These are phyloP conservation scores for Torulaspora indica DNA, from an alignment of 805 yeast species.

Conservation along the genomic window DNA sequence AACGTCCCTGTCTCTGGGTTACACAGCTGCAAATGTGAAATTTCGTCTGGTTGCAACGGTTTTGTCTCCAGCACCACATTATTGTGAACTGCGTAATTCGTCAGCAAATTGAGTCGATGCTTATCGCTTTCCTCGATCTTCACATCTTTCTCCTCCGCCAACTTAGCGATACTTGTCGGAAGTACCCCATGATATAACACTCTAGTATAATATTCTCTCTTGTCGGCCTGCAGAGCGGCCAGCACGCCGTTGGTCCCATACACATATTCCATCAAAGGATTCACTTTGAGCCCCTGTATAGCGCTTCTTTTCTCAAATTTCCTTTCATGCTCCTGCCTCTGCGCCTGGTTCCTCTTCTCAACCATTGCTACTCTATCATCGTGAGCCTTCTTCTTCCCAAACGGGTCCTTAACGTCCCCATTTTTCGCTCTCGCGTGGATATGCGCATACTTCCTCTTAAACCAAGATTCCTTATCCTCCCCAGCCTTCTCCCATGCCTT, in stretches of 20 bases:
- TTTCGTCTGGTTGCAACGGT: slow-evolving; percentile 27
- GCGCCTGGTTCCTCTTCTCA: slow-evolving; percentile 2
- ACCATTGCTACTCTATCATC: slow-evolving; percentile 14
- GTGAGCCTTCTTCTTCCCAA: slow-evolving; percentile 19
- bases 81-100: slow-evolving; percentile 72
- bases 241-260: slow-evolving; percentile 73
- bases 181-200: slow-evolving; percentile 45
- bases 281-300: slow-evolving; percentile 25
- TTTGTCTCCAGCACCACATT: slow-evolving; percentile 70
- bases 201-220: slow-evolving; percentile 49
- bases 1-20: slow-evolving; percentile 18
- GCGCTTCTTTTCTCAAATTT: slow-evolving; percentile 13
- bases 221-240: slow-evolving; percentile 58
- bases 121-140: slow-evolving; percentile 25
- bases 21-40: slow-evolving; percentile 32
- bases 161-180: slow-evolving; percentile 41
- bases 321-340: slow-evolving; percentile 10
- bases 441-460: slow-evolving; percentile 59
- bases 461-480: slow-evolving; percentile 57
- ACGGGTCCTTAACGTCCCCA: slow-evolving; percentile 14
- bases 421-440: slow-evolving; percentile 51
- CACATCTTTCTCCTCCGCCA: slow-evolving; percentile 41
- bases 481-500: slow-evolving; percentile 69
- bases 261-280: slow-evolving; percentile 60
- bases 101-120: slow-evolving; percentile 54